A percentile compares a stretch with the other conserved stretches of the same genome.
Conservation (phyloP, 192 early-diverging fungal species). For the Rhizophlyctis rosea region DNA sequence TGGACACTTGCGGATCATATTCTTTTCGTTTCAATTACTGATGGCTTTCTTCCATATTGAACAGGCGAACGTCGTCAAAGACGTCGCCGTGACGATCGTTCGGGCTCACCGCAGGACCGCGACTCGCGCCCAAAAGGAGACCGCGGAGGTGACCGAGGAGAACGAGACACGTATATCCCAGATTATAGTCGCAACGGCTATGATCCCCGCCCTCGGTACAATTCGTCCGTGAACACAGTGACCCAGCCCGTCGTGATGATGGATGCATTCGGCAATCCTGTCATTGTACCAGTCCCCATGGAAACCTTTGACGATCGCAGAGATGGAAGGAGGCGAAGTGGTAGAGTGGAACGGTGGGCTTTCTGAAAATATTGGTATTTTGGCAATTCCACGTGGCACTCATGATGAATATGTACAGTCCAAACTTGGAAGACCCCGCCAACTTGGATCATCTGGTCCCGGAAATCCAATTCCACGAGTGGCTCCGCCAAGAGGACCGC, state of each 20-base stretch:
- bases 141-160: constrained; percentile 34
- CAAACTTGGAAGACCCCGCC: constrained; percentile 58
- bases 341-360: not conserved
- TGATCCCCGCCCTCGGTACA: constrained; percentile 53
- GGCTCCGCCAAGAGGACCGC: constrained; percentile 7
- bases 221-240: constrained; percentile 34
- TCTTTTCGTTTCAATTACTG: not conserved
- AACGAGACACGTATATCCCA: constrained; percentile 79
- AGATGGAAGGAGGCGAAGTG: not conserved
- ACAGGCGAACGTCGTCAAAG: too few species aligned
- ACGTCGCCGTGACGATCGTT: constrained; percentile 3
- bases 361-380: not conserved
- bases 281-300: not conserved
- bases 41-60: not conserved
- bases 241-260: constrained; percentile 15
- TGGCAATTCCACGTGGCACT: not conserved
- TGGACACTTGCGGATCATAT: not conserved
- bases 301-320: not conserved
- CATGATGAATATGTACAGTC: not conserved
- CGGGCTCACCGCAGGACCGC: not conserved
- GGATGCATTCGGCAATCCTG: not conserved
- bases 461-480: constrained; percentile 25
- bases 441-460: constrained; percentile 74
- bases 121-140: not conserved
- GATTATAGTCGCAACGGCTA: constrained; percentile 82